These are phyloP conservation scores for Rosa persica DNA, from an alignment of 306 rosid genomes.

Conservation along the genomic window DNA sequence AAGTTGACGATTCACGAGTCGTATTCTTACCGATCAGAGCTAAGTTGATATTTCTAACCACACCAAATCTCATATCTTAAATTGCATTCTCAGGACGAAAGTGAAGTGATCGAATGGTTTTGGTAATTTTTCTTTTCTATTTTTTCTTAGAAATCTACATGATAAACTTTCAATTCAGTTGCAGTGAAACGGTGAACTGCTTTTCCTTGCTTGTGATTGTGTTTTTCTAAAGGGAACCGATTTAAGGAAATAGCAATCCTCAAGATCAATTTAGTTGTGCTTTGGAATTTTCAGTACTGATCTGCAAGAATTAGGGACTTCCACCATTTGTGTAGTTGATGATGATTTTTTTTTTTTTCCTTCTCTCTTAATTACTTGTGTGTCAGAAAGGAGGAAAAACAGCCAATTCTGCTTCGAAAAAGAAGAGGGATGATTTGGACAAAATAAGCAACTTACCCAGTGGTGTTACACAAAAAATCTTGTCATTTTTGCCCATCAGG, in stretches of 20 bases:
- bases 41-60: no score
- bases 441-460: constrained; percentile 45
- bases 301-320: neutral
- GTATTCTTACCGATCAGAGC: no score
- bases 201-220: no score
- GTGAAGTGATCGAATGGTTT: neutral
- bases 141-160: no score
- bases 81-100: no score
- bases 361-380: neutral
- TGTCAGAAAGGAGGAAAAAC: neutral
- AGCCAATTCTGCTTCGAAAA: neutral
- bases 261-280: no score
- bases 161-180: no score
- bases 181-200: neutral
- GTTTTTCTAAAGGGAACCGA: no score
- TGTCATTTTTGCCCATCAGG: constrained; percentile 41
- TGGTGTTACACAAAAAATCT: constrained; percentile 43
- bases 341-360: neutral
- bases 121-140: neutral
- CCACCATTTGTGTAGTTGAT: neutral
- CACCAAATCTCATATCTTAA: no score
- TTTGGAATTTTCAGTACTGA: neutral
- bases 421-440: constrained; percentile 41
- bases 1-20: no score
- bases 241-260: no score